A percentile compares a stretch with the other conserved stretches of the same genome.
These are phyloP conservation scores for Cicer yamashitae DNA, from an alignment of 306 rosid species.

Conservation along the genomic window DNA sequence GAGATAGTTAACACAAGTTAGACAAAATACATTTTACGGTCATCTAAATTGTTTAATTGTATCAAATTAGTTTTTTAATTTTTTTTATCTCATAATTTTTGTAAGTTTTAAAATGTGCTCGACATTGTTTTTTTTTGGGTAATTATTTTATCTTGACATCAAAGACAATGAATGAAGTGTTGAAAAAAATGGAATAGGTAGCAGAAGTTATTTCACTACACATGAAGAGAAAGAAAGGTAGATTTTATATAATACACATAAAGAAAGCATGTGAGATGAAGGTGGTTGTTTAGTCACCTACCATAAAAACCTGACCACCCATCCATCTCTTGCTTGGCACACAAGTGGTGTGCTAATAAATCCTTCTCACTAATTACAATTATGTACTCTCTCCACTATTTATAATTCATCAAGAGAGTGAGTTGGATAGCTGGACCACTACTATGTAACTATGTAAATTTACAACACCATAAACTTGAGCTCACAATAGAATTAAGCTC, in stretches of 20 bases:
- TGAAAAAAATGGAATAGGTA: conserved; percentile 55
- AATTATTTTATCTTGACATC: conserved; percentile 59
- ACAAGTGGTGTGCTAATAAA: conserved; percentile 60
- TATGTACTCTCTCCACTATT: conserved; percentile 42
- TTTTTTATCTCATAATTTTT: too few species aligned
- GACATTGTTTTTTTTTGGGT: conserved; percentile 9
- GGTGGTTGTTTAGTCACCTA: conserved; percentile 99
- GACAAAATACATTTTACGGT: too few species aligned
- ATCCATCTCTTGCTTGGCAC: conserved; percentile 55
- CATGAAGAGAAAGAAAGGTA: conserved; percentile 47
- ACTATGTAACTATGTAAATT: conserved; percentile 23
- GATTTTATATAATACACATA: conserved; percentile 56
- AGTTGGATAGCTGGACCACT: conserved; percentile 55
- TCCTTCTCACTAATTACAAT: conserved; percentile 54
- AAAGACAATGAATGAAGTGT: conserved; percentile 71
- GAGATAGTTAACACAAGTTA: conserved; percentile 53
- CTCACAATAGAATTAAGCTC: conserved; percentile 36
- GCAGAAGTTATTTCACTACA: conserved; percentile 49
- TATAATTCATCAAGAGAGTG: conserved; percentile 43
- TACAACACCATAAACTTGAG: conserved; percentile 36
- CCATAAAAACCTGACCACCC: conserved; percentile 83
- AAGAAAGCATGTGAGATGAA: conserved; percentile 70
- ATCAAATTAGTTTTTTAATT: too few species aligned
- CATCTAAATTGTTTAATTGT: too few species aligned
- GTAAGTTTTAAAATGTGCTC: too few species aligned